These are phyloP conservation scores for Setaria viridis DNA, from an alignment of 202 grass and related monocot genomes.

Conservation along the genomic window DNA sequence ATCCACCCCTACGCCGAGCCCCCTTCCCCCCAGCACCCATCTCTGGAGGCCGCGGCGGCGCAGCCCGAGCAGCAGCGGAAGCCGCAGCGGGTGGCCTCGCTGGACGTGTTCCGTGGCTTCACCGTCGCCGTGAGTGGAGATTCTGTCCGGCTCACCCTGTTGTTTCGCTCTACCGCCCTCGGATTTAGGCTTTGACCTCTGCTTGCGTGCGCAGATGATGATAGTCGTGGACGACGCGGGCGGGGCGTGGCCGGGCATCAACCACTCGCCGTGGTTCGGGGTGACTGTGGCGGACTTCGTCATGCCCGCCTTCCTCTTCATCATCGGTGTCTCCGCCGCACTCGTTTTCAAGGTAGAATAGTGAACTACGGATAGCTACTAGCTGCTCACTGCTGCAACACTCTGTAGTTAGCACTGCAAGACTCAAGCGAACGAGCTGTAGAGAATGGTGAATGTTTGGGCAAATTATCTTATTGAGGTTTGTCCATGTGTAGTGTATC, in stretches of 20 bases:
- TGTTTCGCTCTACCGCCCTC: background rate
- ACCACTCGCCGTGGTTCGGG: conserved; percentile 93
- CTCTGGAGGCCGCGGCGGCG: background rate
- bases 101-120: conserved; percentile 94
- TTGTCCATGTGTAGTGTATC: background rate
- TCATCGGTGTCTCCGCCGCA: conserved; percentile 80
- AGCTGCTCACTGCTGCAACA: background rate
- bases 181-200: background rate
- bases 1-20: conserved; percentile 53
- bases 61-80: conserved; percentile 51
- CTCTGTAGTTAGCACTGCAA: background rate
- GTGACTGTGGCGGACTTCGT: conserved; percentile 93
- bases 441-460: background rate
- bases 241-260: conserved; percentile 90
- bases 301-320: conserved; percentile 96
- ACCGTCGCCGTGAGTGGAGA: conserved; percentile 66
- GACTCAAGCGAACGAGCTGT: background rate
- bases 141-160: background rate
- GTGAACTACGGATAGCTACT: background rate
- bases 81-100: conserved; percentile 65
- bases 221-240: conserved; percentile 94
- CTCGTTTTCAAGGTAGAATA: conserved; percentile 81
- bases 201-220: conserved; percentile 66
- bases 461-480: background rate
- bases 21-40: conserved; percentile 4